Conservation (phyloP, 2,329 filamentous ascomycete species). For the Kalaharituber pfeilii region DNA sequence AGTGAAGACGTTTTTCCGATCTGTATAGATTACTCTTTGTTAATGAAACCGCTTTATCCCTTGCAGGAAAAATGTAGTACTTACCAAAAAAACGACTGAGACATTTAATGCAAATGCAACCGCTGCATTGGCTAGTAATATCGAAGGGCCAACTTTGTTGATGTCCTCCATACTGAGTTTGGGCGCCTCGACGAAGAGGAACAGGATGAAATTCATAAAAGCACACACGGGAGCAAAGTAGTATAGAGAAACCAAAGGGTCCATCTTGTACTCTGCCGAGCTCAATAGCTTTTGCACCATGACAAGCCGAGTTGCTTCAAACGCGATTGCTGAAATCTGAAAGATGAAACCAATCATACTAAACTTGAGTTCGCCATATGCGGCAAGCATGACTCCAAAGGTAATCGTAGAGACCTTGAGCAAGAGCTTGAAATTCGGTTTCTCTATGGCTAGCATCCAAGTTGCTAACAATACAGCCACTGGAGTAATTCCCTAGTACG, state of each 20-base stretch:
- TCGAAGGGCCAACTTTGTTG: conserved; percentile 53
- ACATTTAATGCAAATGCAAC: conserved; percentile 70
- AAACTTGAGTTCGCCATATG: conserved; percentile 90
- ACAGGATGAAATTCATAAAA: conserved; percentile 58
- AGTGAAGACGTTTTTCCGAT: conserved; percentile 79
- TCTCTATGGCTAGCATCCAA: conserved; percentile 74
- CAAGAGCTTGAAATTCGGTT: conserved; percentile 70
- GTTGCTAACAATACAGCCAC: conserved; percentile 70
- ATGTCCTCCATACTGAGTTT: conserved; percentile 51
- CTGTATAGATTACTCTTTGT: conserved; percentile 29
- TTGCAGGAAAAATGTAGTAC: conserved; percentile 24
- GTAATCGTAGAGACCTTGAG: conserved; percentile 92
- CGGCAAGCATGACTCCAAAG: conserved; percentile 83
- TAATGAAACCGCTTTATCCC: not conserved
- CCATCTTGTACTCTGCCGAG: conserved; percentile 79
- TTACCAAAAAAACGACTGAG: conserved; percentile 69
- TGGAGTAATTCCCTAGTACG: conserved; percentile 64
- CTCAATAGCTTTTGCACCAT: conserved; percentile 71
- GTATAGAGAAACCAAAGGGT: conserved; percentile 73
- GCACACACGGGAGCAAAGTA: conserved; percentile 79
- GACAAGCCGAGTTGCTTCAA: conserved; percentile 66
- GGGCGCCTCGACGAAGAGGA: conserved; percentile 57
- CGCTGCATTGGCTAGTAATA: conserved; percentile 57
- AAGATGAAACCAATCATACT: conserved; percentile 61
- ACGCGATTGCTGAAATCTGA: conserved; percentile 61